Percentiles rank a stretch among this genome's conserved stretches.
Evolutionary conservation across 2,329 filamentous ascomycete species (phyloP).

Genomic region (Fusarium scirpi): DNA sequence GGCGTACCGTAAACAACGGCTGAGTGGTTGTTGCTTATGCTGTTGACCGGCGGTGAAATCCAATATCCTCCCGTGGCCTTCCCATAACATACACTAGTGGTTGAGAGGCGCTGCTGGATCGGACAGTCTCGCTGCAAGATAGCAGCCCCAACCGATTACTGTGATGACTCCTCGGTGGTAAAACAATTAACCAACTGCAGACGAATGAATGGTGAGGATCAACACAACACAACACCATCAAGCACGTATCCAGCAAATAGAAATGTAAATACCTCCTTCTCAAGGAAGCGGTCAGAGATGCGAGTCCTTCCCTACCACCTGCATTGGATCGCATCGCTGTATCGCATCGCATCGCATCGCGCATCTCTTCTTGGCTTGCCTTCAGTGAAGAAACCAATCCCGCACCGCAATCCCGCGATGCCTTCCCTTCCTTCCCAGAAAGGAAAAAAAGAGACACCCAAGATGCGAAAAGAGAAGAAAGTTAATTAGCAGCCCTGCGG

Average conservation of each 20-base stretch:
- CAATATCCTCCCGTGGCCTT: constrained; percentile 7
- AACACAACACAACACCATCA: constrained; percentile 17
- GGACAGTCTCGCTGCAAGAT: constrained; percentile 31
- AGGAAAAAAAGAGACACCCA: constrained; percentile 21
- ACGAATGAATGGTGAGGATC: constrained; percentile 17
- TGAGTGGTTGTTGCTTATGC: constrained; percentile 16
- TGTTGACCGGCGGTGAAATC: constrained; percentile 33
- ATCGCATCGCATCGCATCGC: constrained; percentile 10
- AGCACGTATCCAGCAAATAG: constrained; percentile 26
- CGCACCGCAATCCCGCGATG: constrained; percentile 28
- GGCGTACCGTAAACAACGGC: background rate
- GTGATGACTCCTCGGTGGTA: constrained; percentile 17
- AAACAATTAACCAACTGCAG: constrained; percentile 23
- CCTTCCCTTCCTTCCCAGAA: constrained; percentile 19
- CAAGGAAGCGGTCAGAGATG: constrained; percentile 36
- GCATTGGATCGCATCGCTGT: constrained; percentile 31
- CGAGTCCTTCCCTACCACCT: constrained; percentile 26
- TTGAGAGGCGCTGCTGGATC: constrained; percentile 20
- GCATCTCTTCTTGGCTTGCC: constrained; percentile 12
- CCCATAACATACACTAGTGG: constrained; percentile 21
- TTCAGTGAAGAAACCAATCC: constrained; percentile 15
- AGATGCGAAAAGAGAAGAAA: background rate
- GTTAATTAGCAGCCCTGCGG: constrained; percentile 11
- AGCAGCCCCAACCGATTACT: constrained; percentile 21
- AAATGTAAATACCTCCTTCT: constrained; percentile 18